phyloP scores from a whole-genome alignment of 148 eudicot genomes.

The Diospyros kaki region DNA sequence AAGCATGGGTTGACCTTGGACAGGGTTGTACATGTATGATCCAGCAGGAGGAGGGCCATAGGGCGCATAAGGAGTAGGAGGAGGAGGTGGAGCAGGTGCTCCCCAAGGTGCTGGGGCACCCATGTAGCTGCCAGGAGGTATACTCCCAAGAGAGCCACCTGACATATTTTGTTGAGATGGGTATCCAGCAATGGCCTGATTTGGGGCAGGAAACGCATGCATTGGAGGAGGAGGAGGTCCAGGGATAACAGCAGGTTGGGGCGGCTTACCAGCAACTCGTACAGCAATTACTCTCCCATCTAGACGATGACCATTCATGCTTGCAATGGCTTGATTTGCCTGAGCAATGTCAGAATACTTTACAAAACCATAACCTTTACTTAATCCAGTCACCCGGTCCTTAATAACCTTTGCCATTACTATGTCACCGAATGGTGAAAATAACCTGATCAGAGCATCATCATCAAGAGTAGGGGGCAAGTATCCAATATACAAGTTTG shows the following conservation, averaged over 20 bases:
- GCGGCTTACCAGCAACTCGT: slow-evolving; percentile 90
- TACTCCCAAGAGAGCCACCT: slow-evolving; percentile 36
- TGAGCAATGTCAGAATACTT: slow-evolving; percentile 68
- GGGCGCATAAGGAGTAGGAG: slow-evolving; percentile 29
- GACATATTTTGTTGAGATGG: slow-evolving; percentile 62
- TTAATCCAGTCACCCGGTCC: slow-evolving; percentile 58
- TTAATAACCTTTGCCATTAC: slow-evolving; percentile 89
- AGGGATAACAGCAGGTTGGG: slow-evolving; percentile 63
- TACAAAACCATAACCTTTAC: slow-evolving; percentile 96
- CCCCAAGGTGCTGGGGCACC: slow-evolving; percentile 78
- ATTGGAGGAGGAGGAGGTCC: slow-evolving; percentile 43
- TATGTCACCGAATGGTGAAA: slow-evolving; percentile 73
- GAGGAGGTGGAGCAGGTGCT: slow-evolving; percentile 55
- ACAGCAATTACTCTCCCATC: slow-evolving; percentile 86
- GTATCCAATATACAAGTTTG: slow-evolving; percentile 78
- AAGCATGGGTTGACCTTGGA: slow-evolving; percentile 48
- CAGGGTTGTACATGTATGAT: slow-evolving; percentile 45
- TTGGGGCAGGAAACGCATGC: slow-evolving; percentile 44
- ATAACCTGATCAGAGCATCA: slow-evolving; percentile 65
- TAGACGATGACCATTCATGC: slow-evolving; percentile 73
- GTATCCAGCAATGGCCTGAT: slow-evolving; percentile 48
- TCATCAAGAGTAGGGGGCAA: slow-evolving; percentile 90
- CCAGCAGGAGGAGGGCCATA: slow-evolving; percentile 79
- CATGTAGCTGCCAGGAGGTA: slow-evolving; percentile 48
- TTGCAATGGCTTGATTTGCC: slow-evolving; percentile 70